Evolutionary conservation across 768 basidiomycete species (phyloP), one percentile per base, ranked within the genome.

Genomic region (Rhizopogon vesiculosus): DNA sequence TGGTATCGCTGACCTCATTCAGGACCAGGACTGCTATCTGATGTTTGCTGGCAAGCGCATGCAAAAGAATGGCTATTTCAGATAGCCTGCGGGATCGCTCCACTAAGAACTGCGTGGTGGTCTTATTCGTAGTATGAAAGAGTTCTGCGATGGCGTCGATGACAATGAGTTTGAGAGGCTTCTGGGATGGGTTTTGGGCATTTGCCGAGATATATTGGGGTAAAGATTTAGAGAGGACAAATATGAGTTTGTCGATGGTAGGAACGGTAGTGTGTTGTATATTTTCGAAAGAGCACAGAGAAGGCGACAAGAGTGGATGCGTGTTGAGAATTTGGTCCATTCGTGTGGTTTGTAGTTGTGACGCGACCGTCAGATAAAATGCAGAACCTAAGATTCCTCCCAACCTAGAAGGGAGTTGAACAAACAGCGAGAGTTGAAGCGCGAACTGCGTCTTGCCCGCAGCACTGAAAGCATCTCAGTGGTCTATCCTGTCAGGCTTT

Each of bases 371-470:
- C 58, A 96, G 71, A 70, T 90, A 93, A 66, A 89, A 91, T 1
- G 85, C 73, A 1, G 87, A 83, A 35, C 88, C 91, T 9, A 66
- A 74, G 29, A 87, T 68, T 19, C 86, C 90, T 8, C 84, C 84
- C 5, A 76, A 70, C 43, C 68, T 64, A 45, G 19, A 63, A 22
- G 89, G 84, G 0, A 91, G 76, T 66, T 98, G 95, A 1, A 90
- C 87, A 19, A 81, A 76, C 31, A 96, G 74, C 3, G 91, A 83
- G 18, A 93, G 78, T 61, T 95, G 93, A 13, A 99, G 76, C 3
- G 89, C 90, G 5, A 98, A 71, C 63, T 98, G 94, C 1, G 93
- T 93, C 73, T 99, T 99, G 40, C 97, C 97, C 28, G 96, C 85
- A 22, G 93, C 87, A 66, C 97, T 99, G 66, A 15, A 45, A 52